Conservation (phyloP, 2,329 filamentous ascomycete genomes). For the Pyrenochaeta sp. region DNA sequence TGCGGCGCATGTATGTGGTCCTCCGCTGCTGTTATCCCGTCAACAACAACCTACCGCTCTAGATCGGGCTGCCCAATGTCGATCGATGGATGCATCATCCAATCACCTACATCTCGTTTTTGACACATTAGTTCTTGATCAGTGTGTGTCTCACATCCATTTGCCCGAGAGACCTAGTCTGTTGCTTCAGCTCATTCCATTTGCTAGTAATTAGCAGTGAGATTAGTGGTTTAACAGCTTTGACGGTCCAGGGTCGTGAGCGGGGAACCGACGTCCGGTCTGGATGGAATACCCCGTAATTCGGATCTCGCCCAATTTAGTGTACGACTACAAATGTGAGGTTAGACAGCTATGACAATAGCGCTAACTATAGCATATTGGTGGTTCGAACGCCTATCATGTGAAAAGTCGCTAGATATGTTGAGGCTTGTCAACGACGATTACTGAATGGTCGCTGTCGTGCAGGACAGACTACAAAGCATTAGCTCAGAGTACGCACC, state of each 20-base stretch:
- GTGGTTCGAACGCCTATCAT: neutral
- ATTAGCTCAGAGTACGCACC: neutral
- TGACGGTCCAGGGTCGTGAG: neutral
- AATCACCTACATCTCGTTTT: constrained; percentile 3
- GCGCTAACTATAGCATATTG: too few species aligned
- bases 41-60: constrained; percentile 10
- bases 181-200: neutral
- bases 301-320: neutral
- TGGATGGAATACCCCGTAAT: neutral
- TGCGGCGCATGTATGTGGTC: constrained; percentile 7
- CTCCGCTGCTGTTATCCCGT: constrained; percentile 9
- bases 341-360: too few species aligned
- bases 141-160: neutral
- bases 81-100: constrained; percentile 4
- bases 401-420: neutral
- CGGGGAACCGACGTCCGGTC: neutral
- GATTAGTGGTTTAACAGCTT: neutral
- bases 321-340: neutral
- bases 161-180: neutral
- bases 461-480: neutral
- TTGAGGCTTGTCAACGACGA: neutral
- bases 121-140: neutral
- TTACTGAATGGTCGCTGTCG: neutral
- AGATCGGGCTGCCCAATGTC: constrained; percentile 5
- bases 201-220: neutral